Percentiles rank a stretch among this genome's conserved stretches.
Conservation (phyloP, 441 rosid genomes). For the Croton setiger region DNA sequence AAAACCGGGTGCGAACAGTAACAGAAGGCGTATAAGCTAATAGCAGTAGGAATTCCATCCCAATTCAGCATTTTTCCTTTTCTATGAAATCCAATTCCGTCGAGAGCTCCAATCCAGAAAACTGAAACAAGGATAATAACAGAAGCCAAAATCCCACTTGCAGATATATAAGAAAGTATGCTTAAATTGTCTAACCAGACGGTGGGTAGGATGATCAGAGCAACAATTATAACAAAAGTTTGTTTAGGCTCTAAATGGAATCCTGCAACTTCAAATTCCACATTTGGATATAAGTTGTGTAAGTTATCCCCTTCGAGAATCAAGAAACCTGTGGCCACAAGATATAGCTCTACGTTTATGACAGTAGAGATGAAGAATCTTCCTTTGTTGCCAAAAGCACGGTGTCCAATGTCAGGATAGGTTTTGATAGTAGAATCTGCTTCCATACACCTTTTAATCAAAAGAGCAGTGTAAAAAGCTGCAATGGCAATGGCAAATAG, state of each 20-base stretch:
- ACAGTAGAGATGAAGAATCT: slow-evolving; percentile 49
- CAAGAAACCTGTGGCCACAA: slow-evolving; percentile 77
- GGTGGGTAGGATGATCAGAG: slow-evolving; percentile 65
- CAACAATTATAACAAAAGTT: slow-evolving; percentile 59
- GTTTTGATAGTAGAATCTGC: slow-evolving; percentile 52
- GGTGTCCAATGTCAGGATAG: slow-evolving; percentile 84
- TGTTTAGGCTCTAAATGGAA: slow-evolving; percentile 44
- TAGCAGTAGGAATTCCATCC: slow-evolving; percentile 64
- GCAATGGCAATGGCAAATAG: slow-evolving; percentile 54
- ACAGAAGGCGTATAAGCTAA: slow-evolving; percentile 84
- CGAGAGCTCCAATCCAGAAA: slow-evolving; percentile 60
- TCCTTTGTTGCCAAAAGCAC: slow-evolving; percentile 74
- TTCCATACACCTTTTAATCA: slow-evolving; percentile 79
- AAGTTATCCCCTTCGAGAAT: slow-evolving; percentile 90
- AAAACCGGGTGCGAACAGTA: slow-evolving; percentile 91
- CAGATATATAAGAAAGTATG: slow-evolving; percentile 80
- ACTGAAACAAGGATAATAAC: slow-evolving; percentile 60
- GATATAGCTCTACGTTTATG: slow-evolving; percentile 70
- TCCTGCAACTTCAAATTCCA: slow-evolving; percentile 45
- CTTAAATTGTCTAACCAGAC: slow-evolving; percentile 76
- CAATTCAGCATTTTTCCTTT: slow-evolving; percentile 41
- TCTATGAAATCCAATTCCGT: slow-evolving; percentile 66
- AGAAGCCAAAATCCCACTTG: slow-evolving; percentile 86
- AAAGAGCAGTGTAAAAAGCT: slow-evolving; percentile 62
- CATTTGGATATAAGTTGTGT: slow-evolving; percentile 45